phyloP scores from a whole-genome alignment of 1,139 yeast genomes.

The Suhomyces chickasaworum region DNA sequence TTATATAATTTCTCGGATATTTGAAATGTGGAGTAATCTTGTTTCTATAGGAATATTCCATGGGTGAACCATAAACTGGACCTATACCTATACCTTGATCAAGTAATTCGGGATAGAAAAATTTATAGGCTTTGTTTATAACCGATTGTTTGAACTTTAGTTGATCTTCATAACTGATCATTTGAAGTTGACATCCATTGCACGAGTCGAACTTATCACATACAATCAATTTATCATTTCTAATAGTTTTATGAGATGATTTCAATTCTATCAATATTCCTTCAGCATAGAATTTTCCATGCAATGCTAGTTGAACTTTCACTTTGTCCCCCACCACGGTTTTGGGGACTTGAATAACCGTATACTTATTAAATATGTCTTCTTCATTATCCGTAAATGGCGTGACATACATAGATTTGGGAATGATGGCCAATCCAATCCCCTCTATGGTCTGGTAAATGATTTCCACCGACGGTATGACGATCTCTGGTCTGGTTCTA shows the following conservation, averaged over 20 bases:
- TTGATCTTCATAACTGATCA: constrained; percentile 45
- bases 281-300: constrained; percentile 36
- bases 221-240: constrained; percentile 33
- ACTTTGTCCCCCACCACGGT: constrained; percentile 43
- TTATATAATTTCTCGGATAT: constrained; percentile 16
- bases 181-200: constrained; percentile 49
- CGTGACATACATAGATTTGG: constrained; percentile 27
- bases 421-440: constrained; percentile 40
- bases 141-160: constrained; percentile 32
- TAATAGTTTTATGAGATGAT: constrained; percentile 17
- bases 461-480: constrained; percentile 27
- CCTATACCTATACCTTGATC: constrained; percentile 19
- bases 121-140: constrained; percentile 38
- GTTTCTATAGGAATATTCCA: constrained; percentile 39
- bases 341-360: constrained; percentile 41
- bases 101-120: constrained; percentile 35
- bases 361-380: constrained; percentile 20
- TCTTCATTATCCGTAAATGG: constrained; percentile 17
- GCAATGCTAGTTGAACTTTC: constrained; percentile 30
- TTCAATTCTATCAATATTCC: constrained; percentile 27
- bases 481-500: constrained; percentile 23
- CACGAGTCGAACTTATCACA: constrained; percentile 84
- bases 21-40: constrained; percentile 41
- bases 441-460: constrained; percentile 38
- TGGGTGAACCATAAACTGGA: constrained; percentile 29